Evolutionary conservation across 2,329 filamentous ascomycete species (phyloP).

Genomic region (Botryotinia convoluta): DNA sequence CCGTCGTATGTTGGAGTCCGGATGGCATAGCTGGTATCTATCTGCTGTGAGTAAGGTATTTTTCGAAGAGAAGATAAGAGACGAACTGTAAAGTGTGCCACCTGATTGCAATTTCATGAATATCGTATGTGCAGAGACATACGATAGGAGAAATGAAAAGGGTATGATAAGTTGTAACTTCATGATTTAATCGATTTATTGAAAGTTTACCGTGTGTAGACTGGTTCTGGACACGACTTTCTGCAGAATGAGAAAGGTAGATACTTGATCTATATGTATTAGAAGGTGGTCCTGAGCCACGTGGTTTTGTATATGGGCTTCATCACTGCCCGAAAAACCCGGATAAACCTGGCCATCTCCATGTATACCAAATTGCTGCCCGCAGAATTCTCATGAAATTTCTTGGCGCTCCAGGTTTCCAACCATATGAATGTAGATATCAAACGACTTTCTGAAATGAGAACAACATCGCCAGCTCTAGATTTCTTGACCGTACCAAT

Average conservation of each 20-base stretch:
- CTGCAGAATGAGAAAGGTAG: neutral
- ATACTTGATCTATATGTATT: neutral
- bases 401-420: neutral
- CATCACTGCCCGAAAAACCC: neutral
- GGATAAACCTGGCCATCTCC: neutral
- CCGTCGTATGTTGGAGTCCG: constrained; percentile 21
- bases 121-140: constrained; percentile 16
- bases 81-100: constrained; percentile 18
- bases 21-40: constrained; percentile 18
- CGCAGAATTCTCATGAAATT: too few species aligned
- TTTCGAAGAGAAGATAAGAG: too few species aligned
- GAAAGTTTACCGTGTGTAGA: neutral
- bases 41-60: neutral
- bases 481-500: neutral
- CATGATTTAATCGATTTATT: neutral
- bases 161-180: constrained; percentile 8
- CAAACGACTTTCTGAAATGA: too few species aligned
- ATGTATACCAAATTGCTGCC: neutral
- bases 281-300: neutral
- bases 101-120: constrained; percentile 16
- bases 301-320: neutral
- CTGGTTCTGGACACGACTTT: neutral
- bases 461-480: neutral
- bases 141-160: neutral
- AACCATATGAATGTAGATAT: neutral